Evolutionary conservation across 345 rosid species (phyloP).

Genomic region (Eucalyptus lansdowneana): DNA sequence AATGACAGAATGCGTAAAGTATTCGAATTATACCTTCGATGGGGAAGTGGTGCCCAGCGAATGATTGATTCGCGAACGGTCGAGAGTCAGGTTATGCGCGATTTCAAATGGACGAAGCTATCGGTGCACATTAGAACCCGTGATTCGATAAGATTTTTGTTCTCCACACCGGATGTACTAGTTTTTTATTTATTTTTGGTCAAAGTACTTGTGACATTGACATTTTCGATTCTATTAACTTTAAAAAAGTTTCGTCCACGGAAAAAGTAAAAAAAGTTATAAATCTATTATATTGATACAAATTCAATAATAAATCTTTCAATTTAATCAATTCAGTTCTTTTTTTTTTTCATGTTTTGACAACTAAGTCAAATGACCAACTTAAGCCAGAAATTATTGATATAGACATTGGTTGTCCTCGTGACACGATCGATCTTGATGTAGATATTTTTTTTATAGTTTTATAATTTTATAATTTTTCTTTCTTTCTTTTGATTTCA

Average conservation of each 20-base stretch:
- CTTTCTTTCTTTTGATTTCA: not conserved
- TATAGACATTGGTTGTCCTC: no score
- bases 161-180: not conserved
- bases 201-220: not conserved
- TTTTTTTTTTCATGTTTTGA: no score
- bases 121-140: not conserved
- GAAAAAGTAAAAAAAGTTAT: no score
- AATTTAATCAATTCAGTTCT: rapidly evolving
- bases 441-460: no score
- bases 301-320: no score
- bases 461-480: no score
- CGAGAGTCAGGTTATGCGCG: not conserved
- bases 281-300: rapidly evolving
- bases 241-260: rapidly evolving
- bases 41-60: not conserved
- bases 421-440: rapidly evolving
- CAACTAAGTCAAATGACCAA: no score
- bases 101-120: not conserved
- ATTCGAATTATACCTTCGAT: not conserved
- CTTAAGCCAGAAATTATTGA: no score
- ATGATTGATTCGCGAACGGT: not conserved
- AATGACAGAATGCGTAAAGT: not conserved
- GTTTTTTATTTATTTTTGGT: not conserved
- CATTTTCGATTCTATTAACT: not conserved
- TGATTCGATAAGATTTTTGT: not conserved